Conservation (phyloP, 768 basidiomycete species). For the Phlebiopsis flavidoalba region DNA sequence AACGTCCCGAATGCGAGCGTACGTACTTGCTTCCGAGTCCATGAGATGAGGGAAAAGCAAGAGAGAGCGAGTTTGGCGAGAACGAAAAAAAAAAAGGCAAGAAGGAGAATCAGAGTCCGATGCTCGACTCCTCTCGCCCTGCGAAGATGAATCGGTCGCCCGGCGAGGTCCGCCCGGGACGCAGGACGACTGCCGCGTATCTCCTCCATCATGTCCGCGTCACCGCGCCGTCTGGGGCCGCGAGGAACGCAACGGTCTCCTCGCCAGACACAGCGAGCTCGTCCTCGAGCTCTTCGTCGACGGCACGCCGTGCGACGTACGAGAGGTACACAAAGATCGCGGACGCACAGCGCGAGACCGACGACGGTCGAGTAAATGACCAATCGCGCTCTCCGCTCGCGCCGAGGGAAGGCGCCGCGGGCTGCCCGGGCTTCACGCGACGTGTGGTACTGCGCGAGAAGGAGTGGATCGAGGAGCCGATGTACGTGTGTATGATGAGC, state of each 20-base stretch:
- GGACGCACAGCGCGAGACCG: slow-evolving; percentile 57
- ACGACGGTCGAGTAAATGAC: slow-evolving; percentile 20
- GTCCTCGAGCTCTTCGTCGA: slow-evolving; percentile 49
- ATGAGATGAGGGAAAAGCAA: background rate
- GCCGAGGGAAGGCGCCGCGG: slow-evolving; percentile 23
- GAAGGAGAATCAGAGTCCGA: slow-evolving; percentile 5
- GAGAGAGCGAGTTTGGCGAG: background rate
- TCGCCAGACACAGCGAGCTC: slow-evolving; percentile 37
- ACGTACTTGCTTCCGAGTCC: background rate
- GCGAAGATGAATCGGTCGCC: slow-evolving; percentile 9
- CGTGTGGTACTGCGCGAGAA: slow-evolving; percentile 57
- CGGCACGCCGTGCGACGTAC: slow-evolving; percentile 66
- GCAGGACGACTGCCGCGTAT: slow-evolving; percentile 1
- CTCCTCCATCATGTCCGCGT: slow-evolving; percentile 11
- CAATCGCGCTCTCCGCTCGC: slow-evolving; percentile 30
- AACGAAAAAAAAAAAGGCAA: background rate
- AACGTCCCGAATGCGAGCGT: background rate
- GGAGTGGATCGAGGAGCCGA: slow-evolving; percentile 83
- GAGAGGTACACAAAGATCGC: slow-evolving; percentile 77
- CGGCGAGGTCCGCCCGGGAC: slow-evolving; percentile 6
- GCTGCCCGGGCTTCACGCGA: slow-evolving; percentile 21
- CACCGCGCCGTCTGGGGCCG: slow-evolving; percentile 26
- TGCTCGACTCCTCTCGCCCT: slow-evolving; percentile 10
- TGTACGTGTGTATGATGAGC: slow-evolving; percentile 83
- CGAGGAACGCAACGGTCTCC: slow-evolving; percentile 51